Percentiles rank a stretch among this genome's conserved stretches.
phyloP scores from a whole-genome alignment of 306 rosid genomes.

The Sesbania bispinosa region DNA sequence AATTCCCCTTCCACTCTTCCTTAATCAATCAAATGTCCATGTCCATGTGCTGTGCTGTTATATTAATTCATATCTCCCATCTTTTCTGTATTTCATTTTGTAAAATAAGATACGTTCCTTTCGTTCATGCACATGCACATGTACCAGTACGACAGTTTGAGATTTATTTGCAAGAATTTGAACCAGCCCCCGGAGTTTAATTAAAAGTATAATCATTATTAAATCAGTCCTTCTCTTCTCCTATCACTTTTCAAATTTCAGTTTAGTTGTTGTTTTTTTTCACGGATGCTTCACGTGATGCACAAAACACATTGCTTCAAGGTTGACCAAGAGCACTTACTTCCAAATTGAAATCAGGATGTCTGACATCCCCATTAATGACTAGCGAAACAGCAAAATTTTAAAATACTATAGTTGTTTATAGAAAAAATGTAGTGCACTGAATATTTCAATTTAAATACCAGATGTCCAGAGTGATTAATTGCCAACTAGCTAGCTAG shows the following conservation, averaged over 20 bases:
- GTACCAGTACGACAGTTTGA: neutral
- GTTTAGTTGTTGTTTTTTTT: neutral
- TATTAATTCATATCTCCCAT: neutral
- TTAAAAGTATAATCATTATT: too few relatives aligned
- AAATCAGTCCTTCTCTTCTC: neutral
- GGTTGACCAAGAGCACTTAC: constrained; percentile 17
- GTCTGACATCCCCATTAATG: constrained; percentile 10
- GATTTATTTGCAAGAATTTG: neutral
- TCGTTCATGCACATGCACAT: neutral
- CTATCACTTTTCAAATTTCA: neutral
- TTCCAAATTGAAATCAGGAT: constrained; percentile 13
- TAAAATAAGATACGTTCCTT: neutral
- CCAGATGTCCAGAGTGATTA: too few relatives aligned
- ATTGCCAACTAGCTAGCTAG: too few relatives aligned
- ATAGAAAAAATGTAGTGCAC: neutral
- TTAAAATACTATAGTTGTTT: neutral
- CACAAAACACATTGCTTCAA: constrained; percentile 4
- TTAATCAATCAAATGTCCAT: too few relatives aligned
- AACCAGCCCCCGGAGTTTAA: neutral
- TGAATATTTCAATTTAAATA: neutral
- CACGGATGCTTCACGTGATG: neutral
- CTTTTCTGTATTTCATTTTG: neutral
- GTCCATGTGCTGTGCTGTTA: neutral
- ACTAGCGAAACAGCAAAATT: neutral
- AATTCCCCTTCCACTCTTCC: too few relatives aligned